A percentile compares a stretch with the other conserved stretches of the same genome.
Evolutionary conservation across 2,329 filamentous ascomycete species (phyloP).

Genomic region (Colletotrichum navitas): DNA sequence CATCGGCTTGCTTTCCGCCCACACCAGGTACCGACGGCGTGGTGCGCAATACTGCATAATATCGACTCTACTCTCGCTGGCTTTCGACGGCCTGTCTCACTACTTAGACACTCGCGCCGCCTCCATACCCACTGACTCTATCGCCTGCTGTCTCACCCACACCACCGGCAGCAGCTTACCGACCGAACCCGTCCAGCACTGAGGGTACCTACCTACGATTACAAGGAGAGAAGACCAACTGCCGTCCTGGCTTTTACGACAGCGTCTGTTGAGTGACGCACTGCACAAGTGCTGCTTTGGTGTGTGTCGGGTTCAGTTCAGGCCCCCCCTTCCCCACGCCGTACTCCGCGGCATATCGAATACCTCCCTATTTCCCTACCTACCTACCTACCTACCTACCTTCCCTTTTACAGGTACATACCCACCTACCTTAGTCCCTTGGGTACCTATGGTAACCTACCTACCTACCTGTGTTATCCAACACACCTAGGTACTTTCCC

Average conservation of each 20-base stretch:
- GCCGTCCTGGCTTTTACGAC: neutral
- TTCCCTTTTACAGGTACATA: too few relatives aligned
- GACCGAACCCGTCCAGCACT: neutral
- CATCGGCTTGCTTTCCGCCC: constrained; percentile 15
- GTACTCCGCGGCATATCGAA: neutral
- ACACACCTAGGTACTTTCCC: neutral
- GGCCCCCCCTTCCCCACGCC: neutral
- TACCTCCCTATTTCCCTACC: too few relatives aligned
- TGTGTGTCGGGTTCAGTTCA: neutral
- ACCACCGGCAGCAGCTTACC: neutral
- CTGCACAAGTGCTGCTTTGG: neutral
- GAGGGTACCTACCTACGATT: too few relatives aligned
- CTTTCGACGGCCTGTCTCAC: neutral
- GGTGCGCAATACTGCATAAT: neutral
- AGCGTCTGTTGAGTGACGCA: neutral
- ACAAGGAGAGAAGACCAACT: too few relatives aligned
- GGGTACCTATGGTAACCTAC: too few relatives aligned
- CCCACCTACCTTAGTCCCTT: too few relatives aligned
- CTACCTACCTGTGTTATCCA: too few relatives aligned
- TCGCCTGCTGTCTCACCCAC: neutral
- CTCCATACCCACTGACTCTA: neutral
- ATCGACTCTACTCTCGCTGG: too few relatives aligned
- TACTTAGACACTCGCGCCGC: neutral
- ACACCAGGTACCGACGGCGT: constrained; percentile 31
- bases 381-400: too few relatives aligned